Conservation (phyloP, 768 basidiomycete species). For the Hypholoma sublateritium region DNA sequence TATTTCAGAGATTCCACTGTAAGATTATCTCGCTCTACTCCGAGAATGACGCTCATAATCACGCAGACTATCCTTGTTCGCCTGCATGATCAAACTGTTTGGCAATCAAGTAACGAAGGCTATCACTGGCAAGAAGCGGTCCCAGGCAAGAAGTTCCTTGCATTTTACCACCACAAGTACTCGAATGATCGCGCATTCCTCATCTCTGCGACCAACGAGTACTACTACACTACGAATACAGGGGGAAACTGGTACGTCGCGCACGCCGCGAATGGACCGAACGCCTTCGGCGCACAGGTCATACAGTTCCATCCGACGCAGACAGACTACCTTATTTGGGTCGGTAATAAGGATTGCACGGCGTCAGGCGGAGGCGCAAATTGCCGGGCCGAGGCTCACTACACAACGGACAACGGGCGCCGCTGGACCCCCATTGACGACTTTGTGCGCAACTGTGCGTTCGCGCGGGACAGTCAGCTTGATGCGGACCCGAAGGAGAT, state of each 20-base stretch:
- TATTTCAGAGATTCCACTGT: constrained; percentile 86
- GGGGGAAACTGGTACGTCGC: constrained; percentile 69
- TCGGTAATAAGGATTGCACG: constrained; percentile 71
- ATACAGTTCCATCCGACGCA: constrained; percentile 84
- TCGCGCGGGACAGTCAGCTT: constrained; percentile 81
- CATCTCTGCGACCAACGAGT: constrained; percentile 63
- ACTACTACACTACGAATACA: constrained; percentile 82
- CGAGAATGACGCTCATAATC: not conserved
- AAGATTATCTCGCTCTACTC: constrained; percentile 14
- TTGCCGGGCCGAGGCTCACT: constrained; percentile 78
- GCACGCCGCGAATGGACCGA: constrained; percentile 69
- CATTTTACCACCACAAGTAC: constrained; percentile 86
- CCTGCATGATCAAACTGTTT: constrained; percentile 72
- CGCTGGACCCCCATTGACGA: constrained; percentile 75
- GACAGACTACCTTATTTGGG: constrained; percentile 86
- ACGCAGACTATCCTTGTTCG: constrained; percentile 79
- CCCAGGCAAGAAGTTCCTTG: constrained; percentile 66
- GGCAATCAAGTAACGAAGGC: constrained; percentile 96
- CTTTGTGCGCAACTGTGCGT: constrained; percentile 90
- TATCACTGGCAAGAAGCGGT: constrained; percentile 80
- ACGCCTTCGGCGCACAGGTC: constrained; percentile 71
- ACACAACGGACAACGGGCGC: constrained; percentile 75
- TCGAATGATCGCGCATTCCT: constrained; percentile 84
- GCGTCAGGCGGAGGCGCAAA: constrained; percentile 27
- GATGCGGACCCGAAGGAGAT: constrained; percentile 85